Conservation (phyloP, 2,329 filamentous ascomycete species). For the Blastomyces percursus region DNA sequence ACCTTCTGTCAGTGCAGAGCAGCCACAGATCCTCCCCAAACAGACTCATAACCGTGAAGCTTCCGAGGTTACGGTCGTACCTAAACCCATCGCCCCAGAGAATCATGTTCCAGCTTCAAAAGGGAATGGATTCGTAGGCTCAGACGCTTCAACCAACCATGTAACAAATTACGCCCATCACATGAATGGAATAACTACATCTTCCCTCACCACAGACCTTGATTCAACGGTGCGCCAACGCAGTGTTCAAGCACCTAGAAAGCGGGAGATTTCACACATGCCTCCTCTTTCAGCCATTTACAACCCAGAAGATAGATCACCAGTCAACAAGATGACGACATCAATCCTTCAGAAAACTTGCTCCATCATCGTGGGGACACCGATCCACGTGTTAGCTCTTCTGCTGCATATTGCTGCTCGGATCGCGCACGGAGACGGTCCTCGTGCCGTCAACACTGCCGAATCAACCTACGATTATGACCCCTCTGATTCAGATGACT, state of each 20-base stretch:
- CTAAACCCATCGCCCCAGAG: conserved; percentile 12
- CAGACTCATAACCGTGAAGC: conserved; percentile 21
- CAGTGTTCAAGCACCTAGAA: conserved; percentile 43
- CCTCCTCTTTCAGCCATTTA: conserved; percentile 56
- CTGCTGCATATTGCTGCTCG: conserved; percentile 73
- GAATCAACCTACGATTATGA: conserved; percentile 29
- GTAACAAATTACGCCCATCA: background rate
- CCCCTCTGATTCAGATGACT: conserved; percentile 45
- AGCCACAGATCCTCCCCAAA: background rate
- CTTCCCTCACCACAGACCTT: conserved; percentile 20
- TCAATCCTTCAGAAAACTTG: conserved; percentile 66
- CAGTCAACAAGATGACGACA: conserved; percentile 45
- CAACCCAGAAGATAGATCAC: conserved; percentile 33
- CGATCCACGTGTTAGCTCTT: conserved; percentile 62
- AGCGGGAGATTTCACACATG: conserved; percentile 54
- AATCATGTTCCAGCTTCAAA: background rate
- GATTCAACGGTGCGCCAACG: conserved; percentile 35
- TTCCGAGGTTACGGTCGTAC: conserved; percentile 21
- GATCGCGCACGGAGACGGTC: conserved; percentile 42
- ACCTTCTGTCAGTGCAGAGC: conserved; percentile 12
- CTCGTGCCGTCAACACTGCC: background rate
- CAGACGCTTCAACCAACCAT: background rate
- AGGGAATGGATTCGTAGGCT: background rate
- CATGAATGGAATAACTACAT: conserved; percentile 16
- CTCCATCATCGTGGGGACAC: conserved; percentile 67